phyloP scores from a whole-genome alignment of 768 basidiomycete genomes.

The Russula dissimulans region DNA sequence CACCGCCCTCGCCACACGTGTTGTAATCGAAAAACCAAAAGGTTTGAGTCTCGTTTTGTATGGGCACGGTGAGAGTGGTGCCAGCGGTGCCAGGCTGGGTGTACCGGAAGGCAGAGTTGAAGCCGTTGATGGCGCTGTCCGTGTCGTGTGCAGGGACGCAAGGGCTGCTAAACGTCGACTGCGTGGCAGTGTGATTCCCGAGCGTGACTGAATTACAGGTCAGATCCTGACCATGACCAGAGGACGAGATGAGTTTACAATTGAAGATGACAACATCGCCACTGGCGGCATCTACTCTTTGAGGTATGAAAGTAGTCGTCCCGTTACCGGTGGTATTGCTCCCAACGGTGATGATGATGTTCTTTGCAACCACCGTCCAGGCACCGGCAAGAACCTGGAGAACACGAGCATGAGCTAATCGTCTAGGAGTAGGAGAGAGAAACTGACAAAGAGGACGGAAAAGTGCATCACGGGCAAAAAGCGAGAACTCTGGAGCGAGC shows the following conservation, averaged over 20 bases:
- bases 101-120: constrained; percentile 44
- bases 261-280: constrained; percentile 50
- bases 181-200: constrained; percentile 32
- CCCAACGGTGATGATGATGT: constrained; percentile 36
- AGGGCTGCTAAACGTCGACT: constrained; percentile 46
- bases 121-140: constrained; percentile 45
- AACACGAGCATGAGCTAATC: not conserved
- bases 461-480: not conserved
- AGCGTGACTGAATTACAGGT: constrained; percentile 39
- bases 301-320: constrained; percentile 38
- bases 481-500: too few relatives aligned
- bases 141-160: constrained; percentile 44
- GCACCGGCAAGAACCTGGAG: constrained; percentile 14
- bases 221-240: constrained; percentile 23
- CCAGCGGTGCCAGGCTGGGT: constrained; percentile 39
- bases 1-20: constrained; percentile 47
- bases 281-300: constrained; percentile 32
- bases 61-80: constrained; percentile 38
- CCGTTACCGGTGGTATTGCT: constrained; percentile 39
- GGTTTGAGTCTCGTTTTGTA: constrained; percentile 37
- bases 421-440: not conserved
- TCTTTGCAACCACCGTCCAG: constrained; percentile 27
- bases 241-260: constrained; percentile 30
- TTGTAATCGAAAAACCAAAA: constrained; percentile 55
- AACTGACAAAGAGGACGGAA: constrained; percentile 1